phyloP scores from a whole-genome alignment of 345 rosid species.

The Salix udensis region DNA sequence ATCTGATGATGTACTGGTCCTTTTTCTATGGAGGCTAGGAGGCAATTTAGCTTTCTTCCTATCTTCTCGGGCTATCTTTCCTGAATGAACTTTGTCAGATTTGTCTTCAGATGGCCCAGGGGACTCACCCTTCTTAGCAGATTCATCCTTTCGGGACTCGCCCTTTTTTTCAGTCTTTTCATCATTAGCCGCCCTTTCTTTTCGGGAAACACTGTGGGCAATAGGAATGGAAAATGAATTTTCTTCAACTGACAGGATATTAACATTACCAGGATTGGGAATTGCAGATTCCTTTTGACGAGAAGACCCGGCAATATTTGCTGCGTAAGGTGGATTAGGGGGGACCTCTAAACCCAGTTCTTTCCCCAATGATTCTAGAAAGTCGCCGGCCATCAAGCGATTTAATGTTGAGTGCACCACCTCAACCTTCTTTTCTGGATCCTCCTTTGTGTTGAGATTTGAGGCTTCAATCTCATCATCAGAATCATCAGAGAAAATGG shows the following conservation, averaged over 20 bases:
- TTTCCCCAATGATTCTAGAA: conserved; percentile 85
- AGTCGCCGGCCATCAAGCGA: conserved; percentile 91
- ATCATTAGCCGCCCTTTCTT: not conserved
- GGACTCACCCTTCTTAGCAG: conserved; percentile 11
- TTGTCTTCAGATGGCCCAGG: conserved; percentile 21
- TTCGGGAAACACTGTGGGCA: conserved; percentile 8
- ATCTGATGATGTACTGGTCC: conserved; percentile 48
- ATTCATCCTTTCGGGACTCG: conserved; percentile 18
- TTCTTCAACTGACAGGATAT: conserved; percentile 11
- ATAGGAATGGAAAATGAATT: conserved; percentile 13
- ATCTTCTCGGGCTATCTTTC: conserved; percentile 23
- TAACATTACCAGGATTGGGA: conserved; percentile 20
- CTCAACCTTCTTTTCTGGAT: conserved; percentile 61
- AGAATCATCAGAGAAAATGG: conserved; percentile 91
- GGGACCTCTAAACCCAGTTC: conserved; percentile 97
- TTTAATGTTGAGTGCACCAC: conserved; percentile 75
- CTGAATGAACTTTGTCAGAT: conserved; percentile 13
- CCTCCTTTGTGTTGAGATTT: conserved; percentile 32
- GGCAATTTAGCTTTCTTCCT: conserved; percentile 34
- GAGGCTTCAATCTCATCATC: conserved; percentile 60
- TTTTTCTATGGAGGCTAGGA: conserved; percentile 12
- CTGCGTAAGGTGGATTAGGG: conserved; percentile 45
- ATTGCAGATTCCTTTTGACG: conserved; percentile 27
- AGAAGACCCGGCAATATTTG: conserved; percentile 19
- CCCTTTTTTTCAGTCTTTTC: conserved; percentile 24